A percentile compares a stretch with the other conserved stretches of the same genome.
phyloP scores from a whole-genome alignment of 192 early-diverging fungal genomes.

The Coemansia sp. region DNA sequence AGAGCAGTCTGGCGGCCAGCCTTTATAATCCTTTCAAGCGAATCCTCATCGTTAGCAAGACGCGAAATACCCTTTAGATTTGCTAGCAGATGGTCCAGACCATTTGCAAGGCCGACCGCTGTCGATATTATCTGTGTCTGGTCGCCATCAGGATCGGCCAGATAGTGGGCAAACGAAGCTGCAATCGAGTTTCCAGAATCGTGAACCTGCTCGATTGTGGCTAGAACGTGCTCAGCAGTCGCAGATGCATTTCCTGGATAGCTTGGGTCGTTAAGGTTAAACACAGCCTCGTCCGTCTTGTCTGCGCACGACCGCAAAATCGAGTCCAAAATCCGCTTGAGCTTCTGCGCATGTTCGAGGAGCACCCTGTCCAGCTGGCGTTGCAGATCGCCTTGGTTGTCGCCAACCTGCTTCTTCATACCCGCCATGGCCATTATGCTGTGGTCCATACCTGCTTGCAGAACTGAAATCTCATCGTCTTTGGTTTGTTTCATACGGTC shows the following conservation, averaged over 20 bases:
- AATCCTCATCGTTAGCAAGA: slow-evolving; percentile 76
- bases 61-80: slow-evolving; percentile 90
- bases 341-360: slow-evolving; percentile 62
- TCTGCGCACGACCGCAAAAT: slow-evolving; percentile 83
- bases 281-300: slow-evolving; percentile 88
- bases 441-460: slow-evolving; percentile 81
- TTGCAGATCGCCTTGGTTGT: slow-evolving; percentile 58
- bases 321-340: slow-evolving; percentile 79
- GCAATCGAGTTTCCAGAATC: slow-evolving; percentile 65
- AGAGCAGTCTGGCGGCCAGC: slow-evolving; percentile 66
- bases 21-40: slow-evolving; percentile 72
- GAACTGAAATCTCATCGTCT: slow-evolving; percentile 77
- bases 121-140: slow-evolving; percentile 83
- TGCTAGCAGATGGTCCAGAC: slow-evolving; percentile 75
- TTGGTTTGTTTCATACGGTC: slow-evolving; percentile 50
- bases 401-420: slow-evolving; percentile 58
- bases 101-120: slow-evolving; percentile 77
- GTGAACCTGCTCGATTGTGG: slow-evolving; percentile 84
- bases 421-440: slow-evolving; percentile 71
- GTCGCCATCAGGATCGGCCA: slow-evolving; percentile 65
- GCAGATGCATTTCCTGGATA: slow-evolving; percentile 84
- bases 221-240: slow-evolving; percentile 87
- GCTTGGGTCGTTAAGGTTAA: slow-evolving; percentile 78
- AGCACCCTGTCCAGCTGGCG: slow-evolving; percentile 65
- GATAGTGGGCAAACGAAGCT: slow-evolving; percentile 53